Evolutionary conservation across 2,329 filamentous ascomycete genomes (phyloP).

Genomic region (Didymella glomerata): DNA sequence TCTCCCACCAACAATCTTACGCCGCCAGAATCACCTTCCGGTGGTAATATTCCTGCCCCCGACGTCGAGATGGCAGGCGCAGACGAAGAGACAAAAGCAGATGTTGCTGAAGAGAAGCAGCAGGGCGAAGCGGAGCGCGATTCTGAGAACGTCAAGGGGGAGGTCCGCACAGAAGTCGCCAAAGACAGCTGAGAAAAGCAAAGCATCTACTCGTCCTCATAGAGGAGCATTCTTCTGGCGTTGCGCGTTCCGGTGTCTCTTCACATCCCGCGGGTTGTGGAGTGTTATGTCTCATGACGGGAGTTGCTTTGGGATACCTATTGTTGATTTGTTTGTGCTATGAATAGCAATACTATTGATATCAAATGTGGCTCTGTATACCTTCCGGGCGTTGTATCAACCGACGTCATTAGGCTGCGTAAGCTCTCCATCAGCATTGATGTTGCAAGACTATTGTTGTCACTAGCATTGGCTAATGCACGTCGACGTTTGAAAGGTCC

Average conservation of each 20-base stretch:
- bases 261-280: constrained; percentile 15
- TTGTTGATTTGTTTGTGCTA: not conserved
- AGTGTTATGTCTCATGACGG: constrained; percentile 30
- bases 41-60: constrained; percentile 21
- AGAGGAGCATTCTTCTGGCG: constrained; percentile 23
- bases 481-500: constrained; percentile 7
- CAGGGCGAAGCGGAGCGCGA: constrained; percentile 41
- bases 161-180: constrained; percentile 40
- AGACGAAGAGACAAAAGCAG: constrained; percentile 31
- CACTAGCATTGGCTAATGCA: constrained; percentile 11
- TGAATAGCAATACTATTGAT: constrained; percentile 1
- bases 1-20: constrained; percentile 47
- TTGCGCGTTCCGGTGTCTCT: constrained; percentile 23
- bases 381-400: not conserved
- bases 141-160: constrained; percentile 43
- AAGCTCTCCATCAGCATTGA: constrained; percentile 4
- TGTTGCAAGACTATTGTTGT: not conserved
- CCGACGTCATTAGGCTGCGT: constrained; percentile 3
- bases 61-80: constrained; percentile 47
- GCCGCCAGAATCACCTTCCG: constrained; percentile 47
- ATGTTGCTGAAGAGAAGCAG: constrained; percentile 33
- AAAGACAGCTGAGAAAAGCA: constrained; percentile 28
- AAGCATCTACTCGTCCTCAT: not conserved
- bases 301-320: constrained; percentile 1
- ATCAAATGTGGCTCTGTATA: not conserved